Conservation (phyloP, 805 yeast species). For the Candida parachauliodes region DNA sequence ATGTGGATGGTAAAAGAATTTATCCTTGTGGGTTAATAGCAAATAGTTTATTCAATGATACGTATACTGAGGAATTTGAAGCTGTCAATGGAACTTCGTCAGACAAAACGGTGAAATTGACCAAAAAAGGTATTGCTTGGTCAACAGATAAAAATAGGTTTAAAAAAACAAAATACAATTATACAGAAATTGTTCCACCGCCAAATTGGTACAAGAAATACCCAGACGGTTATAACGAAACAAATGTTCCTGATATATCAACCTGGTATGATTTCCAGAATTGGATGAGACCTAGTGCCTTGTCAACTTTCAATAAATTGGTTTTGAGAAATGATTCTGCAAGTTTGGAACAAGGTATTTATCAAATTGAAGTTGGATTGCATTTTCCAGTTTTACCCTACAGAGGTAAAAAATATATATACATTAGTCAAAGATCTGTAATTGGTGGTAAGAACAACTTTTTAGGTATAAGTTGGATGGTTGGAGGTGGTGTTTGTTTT, state of each 20-base stretch:
- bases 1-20: slow-evolving; percentile 45
- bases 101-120: slow-evolving; percentile 27
- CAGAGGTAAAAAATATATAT: slow-evolving; percentile 65
- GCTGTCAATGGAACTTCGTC: slow-evolving; percentile 35
- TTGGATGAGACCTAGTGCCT: slow-evolving; percentile 45
- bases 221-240: slow-evolving; percentile 41
- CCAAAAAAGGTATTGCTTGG: slow-evolving; percentile 42
- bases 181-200: slow-evolving; percentile 40
- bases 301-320: slow-evolving; percentile 44
- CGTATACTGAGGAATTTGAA: slow-evolving; percentile 36
- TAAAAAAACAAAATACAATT: slow-evolving; percentile 38
- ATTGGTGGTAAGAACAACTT: slow-evolving; percentile 76
- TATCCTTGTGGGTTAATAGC: slow-evolving; percentile 88
- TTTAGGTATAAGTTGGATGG: slow-evolving; percentile 71
- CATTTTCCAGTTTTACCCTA: slow-evolving; percentile 76
- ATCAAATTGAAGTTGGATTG: slow-evolving; percentile 62
- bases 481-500: slow-evolving; percentile 68
- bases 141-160: slow-evolving; percentile 33
- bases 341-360: slow-evolving; percentile 51
- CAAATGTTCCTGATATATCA: slow-evolving; percentile 42
- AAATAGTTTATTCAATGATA: slow-evolving; percentile 75
- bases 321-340: slow-evolving; percentile 61
- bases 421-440: slow-evolving; percentile 64
- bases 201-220: slow-evolving; percentile 43
- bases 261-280: slow-evolving; percentile 44